A percentile compares a stretch with the other conserved stretches of the same genome.
Conservation (phyloP, 1,139 yeast genomes). For the Spathaspora jeffriesii region DNA sequence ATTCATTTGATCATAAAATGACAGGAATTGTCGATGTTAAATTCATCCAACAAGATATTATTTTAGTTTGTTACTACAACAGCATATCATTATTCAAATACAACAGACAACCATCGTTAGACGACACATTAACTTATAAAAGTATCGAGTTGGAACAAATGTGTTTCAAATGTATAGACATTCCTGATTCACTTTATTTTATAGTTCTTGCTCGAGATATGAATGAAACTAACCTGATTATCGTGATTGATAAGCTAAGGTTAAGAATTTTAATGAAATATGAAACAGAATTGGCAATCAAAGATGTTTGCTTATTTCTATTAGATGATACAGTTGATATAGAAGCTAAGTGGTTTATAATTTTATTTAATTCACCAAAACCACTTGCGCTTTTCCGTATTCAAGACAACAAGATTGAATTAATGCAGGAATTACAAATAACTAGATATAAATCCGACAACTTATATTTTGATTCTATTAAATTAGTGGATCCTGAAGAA, state of each 20-base stretch:
- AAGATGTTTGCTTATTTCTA: conserved; percentile 8
- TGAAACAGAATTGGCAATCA: conserved; percentile 4
- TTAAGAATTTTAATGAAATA: conserved; percentile 4
- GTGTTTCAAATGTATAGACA: not conserved
- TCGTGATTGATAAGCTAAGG: conserved; percentile 5
- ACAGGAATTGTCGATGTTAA: not conserved
- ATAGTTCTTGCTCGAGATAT: not conserved
- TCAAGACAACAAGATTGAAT: not conserved
- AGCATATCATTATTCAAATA: not conserved
- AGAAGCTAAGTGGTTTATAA: not conserved
- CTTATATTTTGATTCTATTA: not conserved
- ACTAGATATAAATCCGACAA: not conserved
- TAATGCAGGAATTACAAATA: not conserved
- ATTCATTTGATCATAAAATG: not conserved
- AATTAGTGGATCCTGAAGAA: not conserved
- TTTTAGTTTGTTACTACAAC: not conserved
- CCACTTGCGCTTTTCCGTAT: conserved; percentile 6
- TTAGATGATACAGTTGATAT: not conserved
- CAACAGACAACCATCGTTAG: not conserved
- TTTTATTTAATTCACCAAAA: conserved; percentile 6
- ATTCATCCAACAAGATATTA: not conserved
- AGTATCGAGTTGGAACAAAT: not conserved
- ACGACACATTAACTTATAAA: not conserved
- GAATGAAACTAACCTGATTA: conserved; percentile 1
- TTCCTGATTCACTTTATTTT: not conserved